A percentile compares a stretch with the other conserved stretches of the same genome.
These are phyloP conservation scores for Schrenkiella parvula DNA, from an alignment of 345 rosid species.

Conservation along the genomic window DNA sequence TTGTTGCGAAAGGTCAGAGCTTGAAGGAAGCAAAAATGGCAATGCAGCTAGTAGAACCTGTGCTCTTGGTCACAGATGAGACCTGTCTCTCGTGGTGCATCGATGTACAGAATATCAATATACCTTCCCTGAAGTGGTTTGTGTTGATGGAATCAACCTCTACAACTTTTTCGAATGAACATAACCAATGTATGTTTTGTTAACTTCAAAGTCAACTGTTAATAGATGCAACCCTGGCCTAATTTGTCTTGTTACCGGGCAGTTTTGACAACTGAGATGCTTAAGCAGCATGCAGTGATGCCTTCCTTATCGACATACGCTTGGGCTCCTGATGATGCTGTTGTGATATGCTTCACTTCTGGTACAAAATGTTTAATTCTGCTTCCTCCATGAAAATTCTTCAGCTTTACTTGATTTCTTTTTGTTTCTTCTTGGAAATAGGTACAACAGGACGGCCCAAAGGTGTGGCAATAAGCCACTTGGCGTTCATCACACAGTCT, in stretches of 20 bases:
- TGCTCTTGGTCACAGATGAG: conserved; percentile 63
- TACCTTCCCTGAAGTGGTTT: conserved; percentile 65
- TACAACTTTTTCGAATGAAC: conserved; percentile 12
- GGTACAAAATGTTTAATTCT: conserved; percentile 36
- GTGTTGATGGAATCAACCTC: conserved; percentile 47
- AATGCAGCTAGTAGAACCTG: conserved; percentile 49
- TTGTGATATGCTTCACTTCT: conserved; percentile 78
- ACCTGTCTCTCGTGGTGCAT: conserved; percentile 50
- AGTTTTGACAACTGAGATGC: conserved; percentile 49
- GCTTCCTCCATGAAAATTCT: background rate
- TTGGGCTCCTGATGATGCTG: conserved; percentile 76
- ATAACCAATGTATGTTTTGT: conserved; percentile 31
- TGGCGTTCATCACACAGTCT: conserved; percentile 72
- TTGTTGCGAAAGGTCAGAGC: conserved; percentile 39
- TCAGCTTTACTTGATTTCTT: background rate
- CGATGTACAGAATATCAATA: conserved; percentile 23
- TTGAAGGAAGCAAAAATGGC: conserved; percentile 64
- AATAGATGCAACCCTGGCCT: background rate
- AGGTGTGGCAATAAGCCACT: conserved; percentile 71
- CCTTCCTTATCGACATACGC: conserved; percentile 30
- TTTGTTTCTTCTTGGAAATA: conserved; percentile 29
- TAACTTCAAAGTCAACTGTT: background rate
- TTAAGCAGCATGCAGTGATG: conserved; percentile 19
- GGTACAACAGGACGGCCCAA: conserved; percentile 94
- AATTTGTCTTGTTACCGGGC: conserved; percentile 7